Evolutionary conservation across 768 basidiomycete species (phyloP).

Genomic region (Hericium alpestre): DNA sequence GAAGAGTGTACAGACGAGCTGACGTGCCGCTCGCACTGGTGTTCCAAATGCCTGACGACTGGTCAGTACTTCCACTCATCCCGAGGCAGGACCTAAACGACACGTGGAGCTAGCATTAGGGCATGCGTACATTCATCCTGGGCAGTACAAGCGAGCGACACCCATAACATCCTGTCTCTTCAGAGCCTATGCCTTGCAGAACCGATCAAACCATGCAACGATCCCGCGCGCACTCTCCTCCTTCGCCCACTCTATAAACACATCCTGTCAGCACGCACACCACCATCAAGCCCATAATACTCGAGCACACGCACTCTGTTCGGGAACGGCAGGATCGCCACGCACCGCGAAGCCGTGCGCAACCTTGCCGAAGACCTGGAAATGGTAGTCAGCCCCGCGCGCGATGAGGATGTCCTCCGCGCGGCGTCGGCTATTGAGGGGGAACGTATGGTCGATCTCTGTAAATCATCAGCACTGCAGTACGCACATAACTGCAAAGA

Average conservation of each 20-base stretch:
- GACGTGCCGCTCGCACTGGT: too few species aligned
- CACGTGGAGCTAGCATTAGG: too few species aligned
- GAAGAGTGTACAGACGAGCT: too few species aligned
- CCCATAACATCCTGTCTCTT: too few species aligned
- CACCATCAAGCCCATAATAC: background rate
- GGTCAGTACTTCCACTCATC: too few species aligned
- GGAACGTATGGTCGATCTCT: slow-evolving; percentile 49
- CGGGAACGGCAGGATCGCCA: slow-evolving; percentile 15
- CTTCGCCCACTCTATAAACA: slow-evolving; percentile 7
- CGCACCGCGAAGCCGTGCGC: slow-evolving; percentile 27
- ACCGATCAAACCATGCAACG: slow-evolving; percentile 11
- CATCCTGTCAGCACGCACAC: background rate
- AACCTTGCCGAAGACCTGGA: slow-evolving; percentile 44
- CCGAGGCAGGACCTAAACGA: too few species aligned
- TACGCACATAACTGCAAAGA: too few species aligned
- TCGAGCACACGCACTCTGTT: slow-evolving; percentile 4
- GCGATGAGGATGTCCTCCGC: slow-evolving; percentile 48
- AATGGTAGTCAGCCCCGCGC: slow-evolving; percentile 39
- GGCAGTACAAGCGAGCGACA: too few species aligned
- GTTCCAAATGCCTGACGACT: too few species aligned
- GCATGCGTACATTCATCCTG: too few species aligned
- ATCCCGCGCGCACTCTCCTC: slow-evolving; percentile 12
- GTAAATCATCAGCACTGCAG: background rate
- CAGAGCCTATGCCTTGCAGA: background rate
- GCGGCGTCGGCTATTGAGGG: slow-evolving; percentile 37